A percentile compares a stretch with the other conserved stretches of the same genome.
phyloP scores from a whole-genome alignment of 352 stramenopile species.

The Globisporangium nodosum region DNA sequence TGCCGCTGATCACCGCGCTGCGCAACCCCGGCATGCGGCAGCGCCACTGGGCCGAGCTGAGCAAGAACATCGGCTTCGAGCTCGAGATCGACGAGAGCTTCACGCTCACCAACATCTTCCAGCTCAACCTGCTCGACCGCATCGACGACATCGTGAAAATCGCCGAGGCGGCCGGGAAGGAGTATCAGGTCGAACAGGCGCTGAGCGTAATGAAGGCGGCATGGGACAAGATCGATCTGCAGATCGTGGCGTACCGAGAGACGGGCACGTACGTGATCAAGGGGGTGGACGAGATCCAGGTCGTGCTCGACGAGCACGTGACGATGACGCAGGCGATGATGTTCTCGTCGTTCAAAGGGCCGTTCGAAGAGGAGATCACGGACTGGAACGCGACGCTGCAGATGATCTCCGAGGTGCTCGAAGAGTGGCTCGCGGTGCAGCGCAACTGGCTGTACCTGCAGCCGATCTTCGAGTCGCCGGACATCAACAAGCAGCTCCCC shows the following conservation, averaged over 20 bases:
- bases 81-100: slow-evolving; percentile 89
- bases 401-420: slow-evolving; percentile 90
- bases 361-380: slow-evolving; percentile 92
- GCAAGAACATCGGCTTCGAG: slow-evolving; percentile 74
- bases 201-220: slow-evolving; percentile 90
- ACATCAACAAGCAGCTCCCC: slow-evolving; percentile 96
- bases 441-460: slow-evolving; percentile 95
- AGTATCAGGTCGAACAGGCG: slow-evolving; percentile 93
- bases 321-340: slow-evolving; percentile 96
- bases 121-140: slow-evolving; percentile 79
- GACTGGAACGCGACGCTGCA: slow-evolving; percentile 91
- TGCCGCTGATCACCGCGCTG: slow-evolving; percentile 89
- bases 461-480: slow-evolving; percentile 93
- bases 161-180: slow-evolving; percentile 90
- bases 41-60: slow-evolving; percentile 93
- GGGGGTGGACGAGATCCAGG: slow-evolving; percentile 92
- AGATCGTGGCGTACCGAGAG: slow-evolving; percentile 88
- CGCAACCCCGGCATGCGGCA: slow-evolving; percentile 91
- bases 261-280: slow-evolving; percentile 95
- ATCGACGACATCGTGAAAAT: slow-evolving; percentile 92
- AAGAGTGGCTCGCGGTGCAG: slow-evolving; percentile 94
- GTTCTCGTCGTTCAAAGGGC: slow-evolving; percentile 94
- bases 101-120: slow-evolving; percentile 80
- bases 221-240: slow-evolving; percentile 89
- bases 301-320: slow-evolving; percentile 93